A percentile compares a stretch with the other conserved stretches of the same genome.
Conservation (phyloP, 306 rosid species). For the Corylus avellana region DNA sequence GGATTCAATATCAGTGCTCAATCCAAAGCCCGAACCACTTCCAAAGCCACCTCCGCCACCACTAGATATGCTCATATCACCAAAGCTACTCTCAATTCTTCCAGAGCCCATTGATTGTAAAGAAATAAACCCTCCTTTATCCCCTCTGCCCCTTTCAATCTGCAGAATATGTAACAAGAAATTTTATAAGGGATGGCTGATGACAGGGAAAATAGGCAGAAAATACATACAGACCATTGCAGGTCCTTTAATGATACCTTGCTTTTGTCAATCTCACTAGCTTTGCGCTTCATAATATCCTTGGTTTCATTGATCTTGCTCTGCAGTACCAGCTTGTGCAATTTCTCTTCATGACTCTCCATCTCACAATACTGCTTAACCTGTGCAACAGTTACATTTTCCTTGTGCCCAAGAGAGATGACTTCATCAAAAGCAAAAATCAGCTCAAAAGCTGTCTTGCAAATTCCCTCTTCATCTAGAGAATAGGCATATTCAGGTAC, state of each 20-base stretch:
- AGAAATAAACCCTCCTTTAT: slow-evolving; percentile 81
- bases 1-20: slow-evolving; percentile 70
- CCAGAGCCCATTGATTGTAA: slow-evolving; percentile 91
- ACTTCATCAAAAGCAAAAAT: slow-evolving; percentile 97
- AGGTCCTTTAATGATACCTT: slow-evolving; percentile 55
- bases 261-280: slow-evolving; percentile 99
- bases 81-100: slow-evolving; percentile 75
- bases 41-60: slow-evolving; percentile 83
- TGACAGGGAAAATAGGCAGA: slow-evolving; percentile 4
- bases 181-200: slow-evolving; percentile 4
- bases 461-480: slow-evolving; percentile 91
- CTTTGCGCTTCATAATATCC: slow-evolving; percentile 96
- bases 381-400: slow-evolving; percentile 80
- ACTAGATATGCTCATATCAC: slow-evolving; percentile 77
- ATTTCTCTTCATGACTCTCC: slow-evolving; percentile 98
- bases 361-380: slow-evolving; percentile 93
- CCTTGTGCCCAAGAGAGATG: slow-evolving; percentile 94
- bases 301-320: slow-evolving; percentile 95
- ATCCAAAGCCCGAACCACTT: slow-evolving; percentile 84
- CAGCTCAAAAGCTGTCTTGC: slow-evolving; percentile 86
- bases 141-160: slow-evolving; percentile 91
- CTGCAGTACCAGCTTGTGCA: slow-evolving; percentile 88
- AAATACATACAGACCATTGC: slow-evolving; percentile 10
- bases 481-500: slow-evolving; percentile 90
- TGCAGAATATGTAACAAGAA: slow-evolving; percentile 37